Base-by-base conservation (phyloP, 2,329 filamentous ascomycete genomes). In the Fusarium tjaetaba region DNA sequence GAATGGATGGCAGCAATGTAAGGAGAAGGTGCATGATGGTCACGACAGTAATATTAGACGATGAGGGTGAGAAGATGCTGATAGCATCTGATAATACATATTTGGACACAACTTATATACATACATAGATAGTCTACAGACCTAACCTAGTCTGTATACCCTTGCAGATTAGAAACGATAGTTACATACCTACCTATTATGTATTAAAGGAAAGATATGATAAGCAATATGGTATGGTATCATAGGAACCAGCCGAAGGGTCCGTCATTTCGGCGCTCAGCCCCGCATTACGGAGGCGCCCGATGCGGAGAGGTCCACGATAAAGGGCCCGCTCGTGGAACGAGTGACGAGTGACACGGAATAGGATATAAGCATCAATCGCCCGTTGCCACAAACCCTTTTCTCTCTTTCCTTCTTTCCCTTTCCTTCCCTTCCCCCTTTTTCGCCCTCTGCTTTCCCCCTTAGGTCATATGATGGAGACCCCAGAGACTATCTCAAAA, bases 401-500 rank as follows among this genome's bases (percentile, higher is more conserved):
- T 30, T 8, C 28, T n/a, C 26, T 30, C 36, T 36, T 43, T 36
- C 15, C 34, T 39, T 43, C 48, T 34, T 30, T 30, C n/a, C 34
- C 34, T 36, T 38, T 6, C 16, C 16, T 38, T 38, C 36, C 38
- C n/a, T 24, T 11, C 30, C 43, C 41, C 34, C 28, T 22, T 38
- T 34, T 26, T 18, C 28, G 34, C n/a, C 24, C 58, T 28, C 24
- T 20, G 5, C 22, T 43, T 42, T 20, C 62, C 26, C 36, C 39
- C 42, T 36, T 16, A 39, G 22, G 7, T 41, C 26, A 45, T 30
- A 45, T 22, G 62, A 78, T 79, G 77, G 61, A 71, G 28, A 61
- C 59, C 16, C 71, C 68, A 60, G 68, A 71, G 58, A 76, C 80
- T 61, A 77, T 78, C 72, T 72, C 78, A 56, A 68, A 65, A 74